phyloP scores from a whole-genome alignment of 1,284 basidiomycete species.

The Pholiota adiposa region DNA sequence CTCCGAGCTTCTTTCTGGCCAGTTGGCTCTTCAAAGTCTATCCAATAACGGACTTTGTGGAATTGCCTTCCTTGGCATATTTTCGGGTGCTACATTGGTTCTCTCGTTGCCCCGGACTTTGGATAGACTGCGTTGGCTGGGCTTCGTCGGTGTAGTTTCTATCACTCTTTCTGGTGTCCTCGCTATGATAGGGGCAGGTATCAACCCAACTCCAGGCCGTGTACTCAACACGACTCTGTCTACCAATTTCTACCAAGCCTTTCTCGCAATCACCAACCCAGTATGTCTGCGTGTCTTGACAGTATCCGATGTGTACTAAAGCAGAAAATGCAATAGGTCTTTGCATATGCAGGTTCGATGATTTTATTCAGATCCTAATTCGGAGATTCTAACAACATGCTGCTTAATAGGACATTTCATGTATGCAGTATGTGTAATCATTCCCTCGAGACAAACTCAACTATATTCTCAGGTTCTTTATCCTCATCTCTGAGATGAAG shows the following conservation, averaged over 20 bases:
- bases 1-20: slow-evolving; percentile 11
- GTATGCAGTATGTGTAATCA: not conserved
- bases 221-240: slow-evolving; percentile 3
- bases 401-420: slow-evolving; percentile 8
- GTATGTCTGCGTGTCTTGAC: not conserved
- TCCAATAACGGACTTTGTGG: slow-evolving; percentile 12
- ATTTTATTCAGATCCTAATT: not conserved
- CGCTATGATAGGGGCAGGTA: slow-evolving; percentile 12
- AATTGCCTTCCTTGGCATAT: slow-evolving; percentile 10
- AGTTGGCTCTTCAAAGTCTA: slow-evolving; percentile 8
- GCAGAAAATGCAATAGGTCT: not conserved
- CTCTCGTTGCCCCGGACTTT: slow-evolving; percentile 10
- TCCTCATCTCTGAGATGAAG: slow-evolving; percentile 15
- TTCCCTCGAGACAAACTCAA: not conserved
- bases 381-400: not conserved
- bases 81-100: slow-evolving; percentile 10
- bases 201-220: slow-evolving; percentile 8
- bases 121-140: slow-evolving; percentile 10
- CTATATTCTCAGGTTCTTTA: slow-evolving; percentile 7
- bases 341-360: slow-evolving; percentile 9
- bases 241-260: slow-evolving; percentile 9
- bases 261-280: slow-evolving; percentile 13
- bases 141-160: not conserved
- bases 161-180: slow-evolving; percentile 11
- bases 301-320: not conserved